Evolutionary conservation across 306 rosid genomes (phyloP), one percentile per base, ranked within the genome.

Genomic region (Trifolium fragiferum): DNA sequence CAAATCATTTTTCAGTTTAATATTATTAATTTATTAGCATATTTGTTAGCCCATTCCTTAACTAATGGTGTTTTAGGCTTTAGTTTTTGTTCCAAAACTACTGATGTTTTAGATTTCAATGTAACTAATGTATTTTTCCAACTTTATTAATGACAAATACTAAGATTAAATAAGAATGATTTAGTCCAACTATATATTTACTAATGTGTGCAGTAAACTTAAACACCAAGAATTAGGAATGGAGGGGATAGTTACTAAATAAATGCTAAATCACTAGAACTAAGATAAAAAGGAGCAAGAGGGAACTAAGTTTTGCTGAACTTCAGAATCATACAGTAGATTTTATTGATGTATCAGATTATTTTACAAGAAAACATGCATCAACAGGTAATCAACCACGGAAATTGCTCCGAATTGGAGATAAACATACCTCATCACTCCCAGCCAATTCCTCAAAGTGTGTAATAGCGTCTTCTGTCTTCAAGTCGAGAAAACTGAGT

Each of bases 401-500:
- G 16, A 27, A 66, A 68, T 50, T 57, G 51, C 38, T 70, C 66
- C 53, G 79, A 63, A 61, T 11, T 44, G 58, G 64, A 60, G 79
- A 66, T 25, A 38, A 66, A 54, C 78, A 38, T 30, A 35, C 78
- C 84, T 84, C 88, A 33, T 72, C 53, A 66, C 60, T 61, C 53
- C 83, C 83, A 3, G 93, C 78, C 74, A 89, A 81, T 79, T 81
- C 89, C 76, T 84, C 87, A 15, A 94, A 82, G 71, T 81, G 90
- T 71, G 83, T 64, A 78, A 91, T 76, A 61, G 68, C 92, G 18
- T 87, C 89, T n/a, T n/a, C n/a, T n/a, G n/a, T n/a, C n/a, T 87
- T 92, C 86, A 54, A 94, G 91, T 38, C 73, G 85, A 83, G 92
- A 87, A 82, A 90, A 82, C 73, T 85, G 89, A 41, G 78, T 72